Evolutionary conservation across 768 basidiomycete genomes (phyloP).

Genomic region (Naematelia aurantialba): DNA sequence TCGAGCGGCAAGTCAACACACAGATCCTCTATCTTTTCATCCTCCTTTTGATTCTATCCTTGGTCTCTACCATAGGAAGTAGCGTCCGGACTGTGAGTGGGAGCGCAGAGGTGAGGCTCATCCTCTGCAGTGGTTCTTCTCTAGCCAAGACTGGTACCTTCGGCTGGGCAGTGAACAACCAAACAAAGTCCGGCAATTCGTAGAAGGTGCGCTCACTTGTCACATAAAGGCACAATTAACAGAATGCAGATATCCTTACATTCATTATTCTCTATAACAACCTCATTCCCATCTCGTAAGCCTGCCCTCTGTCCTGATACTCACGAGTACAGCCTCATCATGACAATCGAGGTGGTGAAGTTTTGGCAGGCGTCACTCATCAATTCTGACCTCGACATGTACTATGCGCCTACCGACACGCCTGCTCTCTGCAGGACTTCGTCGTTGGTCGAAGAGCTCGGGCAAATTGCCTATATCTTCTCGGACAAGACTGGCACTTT

Average conservation of each 20-base stretch:
- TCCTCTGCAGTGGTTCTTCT: slow-evolving; percentile 70
- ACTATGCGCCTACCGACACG: slow-evolving; percentile 89
- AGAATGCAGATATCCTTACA: slow-evolving; percentile 77
- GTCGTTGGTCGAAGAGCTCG: slow-evolving; percentile 94
- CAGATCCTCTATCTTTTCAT: slow-evolving; percentile 95
- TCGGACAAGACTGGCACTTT: slow-evolving; percentile 63
- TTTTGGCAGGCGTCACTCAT: slow-evolving; percentile 96
- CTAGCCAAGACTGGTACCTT: slow-evolving; percentile 85
- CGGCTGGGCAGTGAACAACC: slow-evolving; percentile 53
- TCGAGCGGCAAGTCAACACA: slow-evolving; percentile 90
- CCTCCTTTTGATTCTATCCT: slow-evolving; percentile 75
- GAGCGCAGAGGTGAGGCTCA: background rate
- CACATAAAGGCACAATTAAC: background rate
- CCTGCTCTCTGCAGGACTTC: slow-evolving; percentile 97
- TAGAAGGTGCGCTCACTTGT: slow-evolving; percentile 11
- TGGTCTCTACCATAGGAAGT: slow-evolving; percentile 88
- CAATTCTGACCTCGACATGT: slow-evolving; percentile 98
- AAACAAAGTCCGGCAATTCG: slow-evolving; percentile 45
- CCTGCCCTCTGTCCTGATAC: background rate
- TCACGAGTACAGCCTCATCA: slow-evolving; percentile 62
- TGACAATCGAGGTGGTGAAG: slow-evolving; percentile 99
- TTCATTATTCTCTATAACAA: slow-evolving; percentile 99
- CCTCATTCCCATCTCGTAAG: slow-evolving; percentile 86
- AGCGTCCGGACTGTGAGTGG: slow-evolving; percentile 70
- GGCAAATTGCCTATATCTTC: slow-evolving; percentile 65